Percentiles rank a stretch among this genome's conserved stretches.
Evolutionary conservation across 78 protist genomes (phyloP).

Genomic region (Dictyostelium brefeldianum): DNA sequence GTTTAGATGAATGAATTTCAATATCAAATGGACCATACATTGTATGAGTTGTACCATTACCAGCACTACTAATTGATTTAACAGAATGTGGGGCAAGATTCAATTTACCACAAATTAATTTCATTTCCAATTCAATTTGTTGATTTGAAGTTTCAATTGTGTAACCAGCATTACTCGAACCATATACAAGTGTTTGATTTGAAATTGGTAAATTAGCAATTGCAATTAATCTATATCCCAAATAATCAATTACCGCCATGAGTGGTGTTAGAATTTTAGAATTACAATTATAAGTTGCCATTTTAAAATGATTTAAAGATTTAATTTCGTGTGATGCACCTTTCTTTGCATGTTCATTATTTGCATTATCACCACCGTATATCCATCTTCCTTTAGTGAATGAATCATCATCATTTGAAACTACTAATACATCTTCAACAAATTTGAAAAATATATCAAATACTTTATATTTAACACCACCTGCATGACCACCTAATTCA

Average conservation of each 20-base stretch:
- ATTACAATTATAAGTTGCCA: background rate
- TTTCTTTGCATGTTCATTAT: conserved; percentile 49
- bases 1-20: conserved; percentile 27
- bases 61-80: background rate
- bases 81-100: conserved; percentile 21
- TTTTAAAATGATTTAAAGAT: conserved; percentile 45
- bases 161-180: conserved; percentile 54
- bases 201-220: conserved; percentile 46
- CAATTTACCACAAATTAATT: background rate
- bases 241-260: conserved; percentile 69
- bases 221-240: conserved; percentile 60
- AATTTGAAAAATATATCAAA: conserved; percentile 56
- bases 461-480: conserved; percentile 58
- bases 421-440: background rate
- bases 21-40: conserved; percentile 74
- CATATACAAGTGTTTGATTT: conserved; percentile 68
- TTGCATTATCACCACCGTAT: conserved; percentile 25
- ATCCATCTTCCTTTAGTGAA: conserved; percentile 42
- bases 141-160: background rate
- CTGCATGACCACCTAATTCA: conserved; percentile 66
- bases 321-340: conserved; percentile 39
- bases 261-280: conserved; percentile 35
- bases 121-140: background rate
- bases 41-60: background rate
- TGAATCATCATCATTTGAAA: background rate